Percentiles rank a stretch among this genome's conserved stretches.
phyloP scores from a whole-genome alignment of 371 early-diverging fungal genomes.

The Mucor circinelloides region DNA sequence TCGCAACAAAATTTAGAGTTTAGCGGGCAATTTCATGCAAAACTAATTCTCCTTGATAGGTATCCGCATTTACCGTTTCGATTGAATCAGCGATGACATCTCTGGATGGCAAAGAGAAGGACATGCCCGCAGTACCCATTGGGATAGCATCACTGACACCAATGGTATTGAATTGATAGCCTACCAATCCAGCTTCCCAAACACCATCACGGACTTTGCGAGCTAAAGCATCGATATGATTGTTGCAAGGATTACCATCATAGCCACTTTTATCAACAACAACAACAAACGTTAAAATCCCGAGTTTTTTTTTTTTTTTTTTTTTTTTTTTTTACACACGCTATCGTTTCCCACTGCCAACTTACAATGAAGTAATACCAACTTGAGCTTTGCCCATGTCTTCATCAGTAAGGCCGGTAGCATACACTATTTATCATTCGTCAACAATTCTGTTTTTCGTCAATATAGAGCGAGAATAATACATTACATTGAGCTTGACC shows the following conservation, averaged over 20 bases:
- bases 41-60: background rate
- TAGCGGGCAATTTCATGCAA: conserved; percentile 1
- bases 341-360: background rate
- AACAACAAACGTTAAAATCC: background rate
- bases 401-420: conserved; percentile 82
- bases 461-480: background rate
- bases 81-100: conserved; percentile 97
- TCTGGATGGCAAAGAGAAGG: conserved; percentile 90
- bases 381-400: conserved; percentile 91
- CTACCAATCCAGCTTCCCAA: conserved; percentile 82
- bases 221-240: conserved; percentile 91
- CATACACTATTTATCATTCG: conserved; percentile 66
- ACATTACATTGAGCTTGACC: conserved; percentile 93
- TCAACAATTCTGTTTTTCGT: background rate
- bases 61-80: conserved; percentile 72
- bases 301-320: background rate
- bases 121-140: conserved; percentile 95
- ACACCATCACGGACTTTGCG: conserved; percentile 89
- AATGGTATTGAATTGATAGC: conserved; percentile 93
- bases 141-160: conserved; percentile 95
- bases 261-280: conserved; percentile 25
- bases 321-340: background rate
- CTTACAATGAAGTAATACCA: conserved; percentile 88
- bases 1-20: background rate
- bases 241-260: conserved; percentile 90